Evolutionary conservation across 768 basidiomycete genomes (phyloP).

Genomic region (Leucocoprinus leucothites): DNA sequence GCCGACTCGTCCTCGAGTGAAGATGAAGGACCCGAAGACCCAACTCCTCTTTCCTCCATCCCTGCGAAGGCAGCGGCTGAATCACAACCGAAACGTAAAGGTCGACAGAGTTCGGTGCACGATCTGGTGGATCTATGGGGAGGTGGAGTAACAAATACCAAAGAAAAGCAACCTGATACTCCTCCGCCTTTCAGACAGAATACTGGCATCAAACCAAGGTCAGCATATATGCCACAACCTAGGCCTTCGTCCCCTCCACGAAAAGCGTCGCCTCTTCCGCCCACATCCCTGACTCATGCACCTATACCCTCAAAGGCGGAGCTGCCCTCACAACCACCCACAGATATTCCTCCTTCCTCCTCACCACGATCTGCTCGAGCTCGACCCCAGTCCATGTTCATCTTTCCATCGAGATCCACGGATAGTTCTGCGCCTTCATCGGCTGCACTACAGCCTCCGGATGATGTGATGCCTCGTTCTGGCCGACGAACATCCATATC

Average conservation of each 20-base stretch:
- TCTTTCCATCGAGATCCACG: conserved; percentile 56
- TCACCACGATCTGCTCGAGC: conserved; percentile 36
- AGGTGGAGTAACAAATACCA: conserved; percentile 39
- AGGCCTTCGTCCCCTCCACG: conserved; percentile 11
- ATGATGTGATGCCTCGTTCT: conserved; percentile 38
- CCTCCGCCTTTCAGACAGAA: conserved; percentile 4
- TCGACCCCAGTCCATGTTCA: conserved; percentile 81
- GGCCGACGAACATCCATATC: conserved; percentile 70
- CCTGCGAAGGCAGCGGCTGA: conserved; percentile 20
- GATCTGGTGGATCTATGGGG: conserved; percentile 81
- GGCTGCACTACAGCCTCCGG: conserved; percentile 43
- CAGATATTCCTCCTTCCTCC: conserved; percentile 13
- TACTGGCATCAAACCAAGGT: neutral
- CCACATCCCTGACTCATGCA: neutral
- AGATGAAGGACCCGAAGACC: conserved; percentile 55
- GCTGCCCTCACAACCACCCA: conserved; percentile 19
- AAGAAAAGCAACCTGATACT: conserved; percentile 36
- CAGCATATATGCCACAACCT: conserved; percentile 8
- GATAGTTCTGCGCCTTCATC: conserved; percentile 34
- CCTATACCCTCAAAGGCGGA: conserved; percentile 1
- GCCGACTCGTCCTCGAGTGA: conserved; percentile 52
- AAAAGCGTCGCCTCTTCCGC: neutral
- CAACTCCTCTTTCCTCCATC: conserved; percentile 23
- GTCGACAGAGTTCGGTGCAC: conserved; percentile 79
- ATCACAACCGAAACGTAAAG: conserved; percentile 38